A percentile compares a stretch with the other conserved stretches of the same genome.
Evolutionary conservation across 768 basidiomycete species (phyloP).

Genomic region (Hortiboletus flavorubellus): DNA sequence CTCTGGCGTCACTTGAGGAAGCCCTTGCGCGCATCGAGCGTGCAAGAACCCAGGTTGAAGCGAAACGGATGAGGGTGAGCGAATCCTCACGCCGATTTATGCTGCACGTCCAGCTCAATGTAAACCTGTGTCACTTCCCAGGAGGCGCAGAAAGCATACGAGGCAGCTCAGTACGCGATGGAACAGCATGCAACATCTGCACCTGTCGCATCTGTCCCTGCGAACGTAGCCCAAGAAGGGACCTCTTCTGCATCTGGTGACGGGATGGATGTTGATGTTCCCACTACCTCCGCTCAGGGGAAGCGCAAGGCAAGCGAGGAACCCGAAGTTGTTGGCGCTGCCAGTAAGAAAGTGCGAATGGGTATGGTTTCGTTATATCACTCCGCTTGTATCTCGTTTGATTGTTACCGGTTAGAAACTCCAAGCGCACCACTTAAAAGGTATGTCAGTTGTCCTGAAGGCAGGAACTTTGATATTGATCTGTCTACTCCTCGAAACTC

Average conservation of each 20-base stretch:
- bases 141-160: slow-evolving; percentile 62
- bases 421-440: slow-evolving; percentile 55
- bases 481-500: not conserved
- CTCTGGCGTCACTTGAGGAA: slow-evolving; percentile 59
- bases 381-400: not conserved
- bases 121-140: slow-evolving; percentile 22
- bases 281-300: slow-evolving; percentile 35
- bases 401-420: slow-evolving; percentile 34
- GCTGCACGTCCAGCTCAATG: not conserved
- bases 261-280: slow-evolving; percentile 43
- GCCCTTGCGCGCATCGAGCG: slow-evolving; percentile 63
- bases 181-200: slow-evolving; percentile 39
- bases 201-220: slow-evolving; percentile 26
- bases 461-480: not conserved
- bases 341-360: slow-evolving; percentile 60
- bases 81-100: not conserved
- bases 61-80: slow-evolving; percentile 59
- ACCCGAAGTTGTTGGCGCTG: slow-evolving; percentile 34
- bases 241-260: slow-evolving; percentile 1
- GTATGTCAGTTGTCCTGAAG: slow-evolving; percentile 30
- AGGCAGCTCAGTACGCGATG: slow-evolving; percentile 44
- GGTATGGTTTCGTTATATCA: slow-evolving; percentile 40
- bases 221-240: not conserved
- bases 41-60: slow-evolving; percentile 60
- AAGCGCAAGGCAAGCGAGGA: slow-evolving; percentile 67